A percentile compares a stretch with the other conserved stretches of the same genome.
Evolutionary conservation across 2,329 filamentous ascomycete species (phyloP).

Genomic region (Cercospora brassicicola): DNA sequence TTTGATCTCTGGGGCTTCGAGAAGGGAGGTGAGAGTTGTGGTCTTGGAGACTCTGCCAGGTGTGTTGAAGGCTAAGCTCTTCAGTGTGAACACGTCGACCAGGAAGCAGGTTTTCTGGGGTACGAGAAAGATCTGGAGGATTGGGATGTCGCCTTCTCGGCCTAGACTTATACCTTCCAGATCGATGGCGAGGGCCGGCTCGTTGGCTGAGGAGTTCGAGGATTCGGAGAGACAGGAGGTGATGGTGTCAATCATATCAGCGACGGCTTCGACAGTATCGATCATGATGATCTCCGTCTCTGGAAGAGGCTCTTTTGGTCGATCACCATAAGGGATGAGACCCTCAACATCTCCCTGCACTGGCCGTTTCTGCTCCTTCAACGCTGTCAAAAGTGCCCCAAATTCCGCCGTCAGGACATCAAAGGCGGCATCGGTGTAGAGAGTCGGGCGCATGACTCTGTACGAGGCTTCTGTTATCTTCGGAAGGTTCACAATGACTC

Average conservation of each 20-base stretch:
- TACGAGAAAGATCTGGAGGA: not conserved
- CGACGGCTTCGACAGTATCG: not conserved
- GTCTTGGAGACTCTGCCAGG: not conserved
- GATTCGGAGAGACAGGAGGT: not conserved
- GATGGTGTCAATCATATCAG: not conserved
- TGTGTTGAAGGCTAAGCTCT: slow-evolving; percentile 45
- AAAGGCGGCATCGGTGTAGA: not conserved
- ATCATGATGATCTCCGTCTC: not conserved
- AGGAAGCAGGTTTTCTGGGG: slow-evolving; percentile 39
- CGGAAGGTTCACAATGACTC: not conserved
- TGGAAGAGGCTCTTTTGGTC: not conserved
- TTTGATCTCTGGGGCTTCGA: slow-evolving; percentile 46
- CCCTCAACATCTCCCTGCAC: too few relatives aligned
- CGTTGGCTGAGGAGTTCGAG: accelerated
- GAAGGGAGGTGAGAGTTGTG: slow-evolving; percentile 41
- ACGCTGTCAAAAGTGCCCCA: not conserved
- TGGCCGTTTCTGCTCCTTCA: not conserved
- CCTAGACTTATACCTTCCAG: not conserved
- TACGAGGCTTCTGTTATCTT: not conserved
- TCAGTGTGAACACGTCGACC: slow-evolving; percentile 49
- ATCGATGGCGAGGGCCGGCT: not conserved
- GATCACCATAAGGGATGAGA: not conserved
- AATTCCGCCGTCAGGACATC: not conserved
- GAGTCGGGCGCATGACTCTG: not conserved
- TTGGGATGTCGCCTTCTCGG: not conserved